phyloP scores from a whole-genome alignment of 192 early-diverging fungal species.

The Backusella circina region DNA sequence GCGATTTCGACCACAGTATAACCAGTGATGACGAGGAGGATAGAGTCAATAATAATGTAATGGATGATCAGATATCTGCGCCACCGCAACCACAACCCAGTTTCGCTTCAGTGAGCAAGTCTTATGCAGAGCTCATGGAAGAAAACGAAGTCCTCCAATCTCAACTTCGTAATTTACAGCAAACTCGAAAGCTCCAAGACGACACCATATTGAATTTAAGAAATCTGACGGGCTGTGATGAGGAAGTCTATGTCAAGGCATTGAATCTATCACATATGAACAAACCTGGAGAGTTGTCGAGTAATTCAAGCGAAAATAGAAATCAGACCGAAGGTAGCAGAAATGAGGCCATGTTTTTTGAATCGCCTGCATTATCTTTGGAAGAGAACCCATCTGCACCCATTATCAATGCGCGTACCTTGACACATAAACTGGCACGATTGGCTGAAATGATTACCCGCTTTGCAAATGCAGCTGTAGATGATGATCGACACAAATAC shows the following conservation, averaged over 20 bases:
- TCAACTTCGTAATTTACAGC: slow-evolving; percentile 28
- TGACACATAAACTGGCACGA: slow-evolving; percentile 10
- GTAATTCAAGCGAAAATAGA: background rate
- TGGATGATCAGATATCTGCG: slow-evolving; percentile 34
- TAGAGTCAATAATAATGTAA: background rate
- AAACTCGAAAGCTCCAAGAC: slow-evolving; percentile 31
- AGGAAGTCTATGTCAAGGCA: slow-evolving; percentile 8
- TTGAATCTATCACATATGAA: slow-evolving; percentile 6
- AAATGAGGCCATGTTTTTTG: background rate
- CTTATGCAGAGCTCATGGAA: slow-evolving; percentile 35
- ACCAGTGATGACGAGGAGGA: slow-evolving; percentile 16
- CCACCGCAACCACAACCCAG: slow-evolving; percentile 40
- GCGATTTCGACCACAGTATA: slow-evolving; percentile 15
- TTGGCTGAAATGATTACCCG: slow-evolving; percentile 17
- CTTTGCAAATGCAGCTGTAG: slow-evolving; percentile 5
- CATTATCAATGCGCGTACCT: slow-evolving; percentile 17
- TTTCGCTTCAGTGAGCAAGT: slow-evolving; percentile 30
- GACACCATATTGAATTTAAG: slow-evolving; percentile 27
- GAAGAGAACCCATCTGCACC: background rate
- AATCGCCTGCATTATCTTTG: background rate
- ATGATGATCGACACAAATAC: background rate
- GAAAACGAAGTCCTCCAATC: slow-evolving; percentile 34
- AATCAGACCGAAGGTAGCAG: background rate
- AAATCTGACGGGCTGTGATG: slow-evolving; percentile 17
- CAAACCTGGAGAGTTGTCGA: background rate